Base-by-base conservation (phyloP, 352 stramenopile genomes). In the Phytopythium litorale region DNA sequence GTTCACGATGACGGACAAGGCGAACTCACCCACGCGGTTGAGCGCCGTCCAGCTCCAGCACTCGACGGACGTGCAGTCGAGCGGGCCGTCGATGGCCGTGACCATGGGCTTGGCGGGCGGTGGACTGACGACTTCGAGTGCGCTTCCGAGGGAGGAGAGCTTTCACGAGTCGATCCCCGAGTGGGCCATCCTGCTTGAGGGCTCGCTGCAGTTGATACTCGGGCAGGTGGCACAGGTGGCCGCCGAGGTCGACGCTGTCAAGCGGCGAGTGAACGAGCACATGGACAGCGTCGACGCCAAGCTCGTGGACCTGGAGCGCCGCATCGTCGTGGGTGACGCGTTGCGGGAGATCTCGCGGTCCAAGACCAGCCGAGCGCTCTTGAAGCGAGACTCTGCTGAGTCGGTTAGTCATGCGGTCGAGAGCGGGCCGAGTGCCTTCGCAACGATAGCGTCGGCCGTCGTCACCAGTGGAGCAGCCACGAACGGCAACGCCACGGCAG, bases 161-260 rank as follows among this genome's bases (percentile, higher is more conserved):
- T 32, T 23, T 28, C 40, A 48, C 37, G 67, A 72, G 18, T 6
- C 11, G 9, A 57, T 67, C 6, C 79, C 76, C 15, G 70, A 81
- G 32, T 91, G 79, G 79, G 79, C 78, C 8, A 52, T 82, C 25
- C 38, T 72, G 19, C 70, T 91, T 45, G 73, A 89, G 40, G 58
- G 63, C 23, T 82, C 75, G 25, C 73, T 91, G 53, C 76, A 88
- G 46, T 71, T 50, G 30, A 79, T 91, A 45, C 58, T 91, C 18
- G 55, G 62, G 23, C 79, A 91, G 32, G 79, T 91, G 12, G 58
- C 64, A 15, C 70, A 63, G 3, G 81, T 91, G 2, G 86, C 77
- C 2, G 67, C 63, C 38, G 81, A 91, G 33, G 73, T 91, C 25
- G 76, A 91, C 35, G 48, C 59, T 28, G 67, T 91, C 52, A 82